phyloP scores from a whole-genome alignment of 176 grass and related monocot genomes.

The Alloteropsis semialata region DNA sequence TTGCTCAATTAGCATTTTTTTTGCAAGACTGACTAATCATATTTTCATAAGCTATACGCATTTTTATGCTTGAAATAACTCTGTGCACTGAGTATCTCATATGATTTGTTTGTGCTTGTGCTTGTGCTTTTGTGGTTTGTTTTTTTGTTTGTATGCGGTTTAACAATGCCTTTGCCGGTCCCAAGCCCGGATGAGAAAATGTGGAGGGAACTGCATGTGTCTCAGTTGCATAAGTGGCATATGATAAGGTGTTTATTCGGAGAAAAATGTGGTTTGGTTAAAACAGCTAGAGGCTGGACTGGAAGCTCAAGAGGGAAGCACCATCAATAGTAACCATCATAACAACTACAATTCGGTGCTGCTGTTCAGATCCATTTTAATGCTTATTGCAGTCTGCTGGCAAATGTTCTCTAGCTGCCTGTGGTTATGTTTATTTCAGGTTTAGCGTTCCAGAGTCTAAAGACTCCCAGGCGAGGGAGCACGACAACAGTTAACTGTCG shows the following conservation, averaged over 20 bases:
- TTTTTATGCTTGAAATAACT: no score
- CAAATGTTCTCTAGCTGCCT: not conserved
- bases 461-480: not conserved
- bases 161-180: conserved; percentile 66
- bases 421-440: not conserved
- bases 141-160: conserved; percentile 25
- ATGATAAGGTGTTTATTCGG: no score
- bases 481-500: no score
- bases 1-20: no score
- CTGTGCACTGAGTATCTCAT: no score
- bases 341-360: not conserved
- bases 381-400: not conserved
- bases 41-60: no score
- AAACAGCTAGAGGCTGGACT: no score
- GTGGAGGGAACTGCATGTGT: conserved; percentile 50
- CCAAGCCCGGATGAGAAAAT: conserved; percentile 68
- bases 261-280: no score
- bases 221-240: not conserved
- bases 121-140: conserved; percentile 1
- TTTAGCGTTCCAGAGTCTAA: not conserved
- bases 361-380: not conserved
- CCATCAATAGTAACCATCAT: not conserved
- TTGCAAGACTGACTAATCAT: no score
- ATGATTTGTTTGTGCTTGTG: not conserved
- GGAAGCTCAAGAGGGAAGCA: not conserved